A percentile compares a stretch with the other conserved stretches of the same genome.
Conservation (phyloP, 371 early-diverging fungal genomes). For the Mortierella sp. region DNA sequence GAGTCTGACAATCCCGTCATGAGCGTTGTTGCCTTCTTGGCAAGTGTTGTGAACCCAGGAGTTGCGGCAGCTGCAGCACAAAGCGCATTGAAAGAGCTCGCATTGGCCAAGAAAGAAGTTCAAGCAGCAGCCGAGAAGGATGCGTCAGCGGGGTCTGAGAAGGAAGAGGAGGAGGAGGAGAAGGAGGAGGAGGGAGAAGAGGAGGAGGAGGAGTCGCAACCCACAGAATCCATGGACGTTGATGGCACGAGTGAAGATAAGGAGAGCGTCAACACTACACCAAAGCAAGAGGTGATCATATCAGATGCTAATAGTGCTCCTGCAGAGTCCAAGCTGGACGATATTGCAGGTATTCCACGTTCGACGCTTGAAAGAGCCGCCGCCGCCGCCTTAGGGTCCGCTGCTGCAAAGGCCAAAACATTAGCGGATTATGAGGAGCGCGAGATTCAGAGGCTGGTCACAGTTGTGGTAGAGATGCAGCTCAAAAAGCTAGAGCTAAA, state of each 20-base stretch:
- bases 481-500: conserved; percentile 90
- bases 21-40: conserved; percentile 95
- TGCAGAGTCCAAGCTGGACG: conserved; percentile 11
- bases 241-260: conserved; percentile 64
- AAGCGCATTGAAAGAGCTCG: conserved; percentile 70
- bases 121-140: conserved; percentile 25
- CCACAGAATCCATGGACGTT: conserved; percentile 11
- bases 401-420: conserved; percentile 77
- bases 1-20: conserved; percentile 97
- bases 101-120: conserved; percentile 42
- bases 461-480: conserved; percentile 86
- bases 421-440: conserved; percentile 64
- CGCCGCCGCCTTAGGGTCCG: conserved; percentile 74
- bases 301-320: conserved; percentile 4
- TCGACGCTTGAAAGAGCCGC: conserved; percentile 72
- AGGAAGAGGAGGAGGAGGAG: not conserved
- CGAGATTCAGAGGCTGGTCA: conserved; percentile 71
- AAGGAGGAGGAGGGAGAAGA: no score
- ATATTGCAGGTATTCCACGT: conserved; percentile 56
- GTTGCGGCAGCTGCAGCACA: conserved; percentile 93
- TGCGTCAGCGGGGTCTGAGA: no score
- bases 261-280: not conserved
- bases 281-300: conserved; percentile 10
- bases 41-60: conserved; percentile 92
- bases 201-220: conserved; percentile 1